Percentiles rank a stretch among this genome's conserved stretches.
phyloP scores from a whole-genome alignment of 2,329 filamentous ascomycete species.

The Sporothrix curviconia region DNA sequence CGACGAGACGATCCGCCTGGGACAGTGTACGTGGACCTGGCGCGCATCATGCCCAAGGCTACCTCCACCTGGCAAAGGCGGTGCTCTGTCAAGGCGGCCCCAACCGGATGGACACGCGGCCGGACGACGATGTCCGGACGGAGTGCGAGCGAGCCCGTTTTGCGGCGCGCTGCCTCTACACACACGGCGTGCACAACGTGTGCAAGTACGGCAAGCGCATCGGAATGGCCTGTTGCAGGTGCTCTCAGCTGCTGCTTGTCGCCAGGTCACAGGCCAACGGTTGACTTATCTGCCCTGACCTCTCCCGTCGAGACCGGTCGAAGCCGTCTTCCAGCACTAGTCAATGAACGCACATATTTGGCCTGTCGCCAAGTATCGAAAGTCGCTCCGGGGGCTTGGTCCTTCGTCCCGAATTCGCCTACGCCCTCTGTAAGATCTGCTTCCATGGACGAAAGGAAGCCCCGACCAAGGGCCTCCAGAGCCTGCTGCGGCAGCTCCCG shows the following conservation, averaged over 20 bases:
- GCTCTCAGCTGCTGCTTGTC: constrained; percentile 10
- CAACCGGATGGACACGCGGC: background rate
- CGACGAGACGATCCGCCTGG: background rate
- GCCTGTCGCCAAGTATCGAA: constrained; percentile 11
- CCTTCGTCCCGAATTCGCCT: constrained; percentile 2
- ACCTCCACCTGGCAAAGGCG: constrained; percentile 17
- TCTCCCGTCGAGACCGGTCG: constrained; percentile 16
- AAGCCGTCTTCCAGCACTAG: constrained; percentile 13
- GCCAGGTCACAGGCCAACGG: constrained; percentile 12
- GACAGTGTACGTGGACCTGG: constrained; percentile 16
- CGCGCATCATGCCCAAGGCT: constrained; percentile 13
- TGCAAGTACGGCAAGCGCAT: constrained; percentile 1
- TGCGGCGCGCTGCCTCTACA: constrained; percentile 17
- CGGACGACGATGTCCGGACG: background rate
- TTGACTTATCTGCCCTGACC: constrained; percentile 13
- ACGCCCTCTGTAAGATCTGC: background rate
- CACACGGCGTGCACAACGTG: constrained; percentile 18
- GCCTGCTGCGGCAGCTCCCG: constrained; percentile 3
- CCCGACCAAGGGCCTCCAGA: background rate
- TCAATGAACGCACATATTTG: constrained; percentile 10
- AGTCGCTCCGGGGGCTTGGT: constrained; percentile 6
- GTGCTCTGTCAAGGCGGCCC: background rate
- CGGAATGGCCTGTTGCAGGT: background rate
- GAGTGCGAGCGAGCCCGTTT: background rate
- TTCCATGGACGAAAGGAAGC: background rate